Percentiles rank a stretch among this genome's conserved stretches.
Conservation (phyloP, 1,284 basidiomycete species). For the Moniliophthora roreri region DNA sequence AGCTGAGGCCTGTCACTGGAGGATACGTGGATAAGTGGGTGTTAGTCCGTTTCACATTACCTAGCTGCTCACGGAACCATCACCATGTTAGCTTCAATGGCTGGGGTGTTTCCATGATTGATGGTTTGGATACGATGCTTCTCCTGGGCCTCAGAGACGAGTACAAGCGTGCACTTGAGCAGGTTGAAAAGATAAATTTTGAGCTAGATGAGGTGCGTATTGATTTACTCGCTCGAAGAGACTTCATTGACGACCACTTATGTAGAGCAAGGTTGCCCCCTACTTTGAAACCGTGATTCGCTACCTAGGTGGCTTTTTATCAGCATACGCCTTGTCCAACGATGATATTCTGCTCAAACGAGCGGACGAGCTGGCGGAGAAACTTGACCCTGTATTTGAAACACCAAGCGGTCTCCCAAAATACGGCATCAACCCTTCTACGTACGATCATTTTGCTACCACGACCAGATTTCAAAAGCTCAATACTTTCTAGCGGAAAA, state of each 20-base stretch:
- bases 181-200: slow-evolving; percentile 71
- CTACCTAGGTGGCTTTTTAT: slow-evolving; percentile 83
- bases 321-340: slow-evolving; percentile 75
- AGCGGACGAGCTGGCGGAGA: slow-evolving; percentile 53
- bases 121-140: slow-evolving; percentile 83
- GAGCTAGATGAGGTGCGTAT: slow-evolving; percentile 34
- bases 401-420: slow-evolving; percentile 48
- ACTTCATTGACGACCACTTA: slow-evolving; percentile 1
- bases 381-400: slow-evolving; percentile 51
- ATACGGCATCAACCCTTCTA: slow-evolving; percentile 47
- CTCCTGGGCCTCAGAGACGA: slow-evolving; percentile 84
- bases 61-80: background rate
- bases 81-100: slow-evolving; percentile 53
- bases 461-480: background rate
- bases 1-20: slow-evolving; percentile 55
- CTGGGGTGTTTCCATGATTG: slow-evolving; percentile 78
- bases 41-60: background rate
- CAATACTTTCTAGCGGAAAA: slow-evolving; percentile 22
- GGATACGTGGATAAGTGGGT: slow-evolving; percentile 51
- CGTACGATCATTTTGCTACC: slow-evolving; percentile 30
- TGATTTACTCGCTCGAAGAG: background rate
- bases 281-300: slow-evolving; percentile 89
- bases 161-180: slow-evolving; percentile 71
- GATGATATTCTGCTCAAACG: slow-evolving; percentile 42
- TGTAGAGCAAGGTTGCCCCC: slow-evolving; percentile 41